Conservation (phyloP, 768 basidiomycete species). For the Lyophyllum shimeji region DNA sequence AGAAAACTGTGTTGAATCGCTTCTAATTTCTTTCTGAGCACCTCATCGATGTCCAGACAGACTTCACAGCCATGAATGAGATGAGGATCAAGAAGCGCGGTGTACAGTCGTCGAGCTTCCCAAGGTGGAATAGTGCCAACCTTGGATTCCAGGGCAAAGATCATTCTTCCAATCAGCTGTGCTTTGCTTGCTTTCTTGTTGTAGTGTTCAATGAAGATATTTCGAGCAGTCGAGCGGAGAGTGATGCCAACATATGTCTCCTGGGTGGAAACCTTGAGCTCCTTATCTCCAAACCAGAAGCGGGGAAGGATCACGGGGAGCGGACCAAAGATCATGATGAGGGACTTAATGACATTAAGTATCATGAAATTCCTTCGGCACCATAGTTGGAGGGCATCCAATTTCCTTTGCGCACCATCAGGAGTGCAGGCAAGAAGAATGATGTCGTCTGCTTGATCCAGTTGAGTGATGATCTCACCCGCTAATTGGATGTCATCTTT, state of each 20-base stretch:
- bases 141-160: too few relatives aligned
- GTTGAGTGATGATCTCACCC: slow-evolving; percentile 11
- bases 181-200: slow-evolving; percentile 11
- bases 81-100: too few relatives aligned
- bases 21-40: too few relatives aligned
- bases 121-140: too few relatives aligned
- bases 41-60: too few relatives aligned
- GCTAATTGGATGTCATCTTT: slow-evolving; percentile 15
- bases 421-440: slow-evolving; percentile 15
- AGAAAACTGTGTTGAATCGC: too few relatives aligned
- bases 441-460: slow-evolving; percentile 28
- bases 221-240: background rate
- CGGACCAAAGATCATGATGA: slow-evolving; percentile 20
- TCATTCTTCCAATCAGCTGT: too few relatives aligned
- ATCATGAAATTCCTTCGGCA: slow-evolving; percentile 23
- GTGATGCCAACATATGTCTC: slow-evolving; percentile 10
- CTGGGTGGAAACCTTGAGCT: background rate
- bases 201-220: slow-evolving; percentile 13
- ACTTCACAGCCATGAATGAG: too few relatives aligned
- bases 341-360: slow-evolving; percentile 23
- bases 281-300: background rate
- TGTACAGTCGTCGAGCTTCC: too few relatives aligned
- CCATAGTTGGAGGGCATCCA: slow-evolving; percentile 17
- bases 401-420: slow-evolving; percentile 17
- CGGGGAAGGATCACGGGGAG: background rate